Evolutionary conservation across 2,329 filamentous ascomycete genomes (phyloP), one percentile per base, ranked within the genome.

Genomic region (Talaromyces sp.): DNA sequence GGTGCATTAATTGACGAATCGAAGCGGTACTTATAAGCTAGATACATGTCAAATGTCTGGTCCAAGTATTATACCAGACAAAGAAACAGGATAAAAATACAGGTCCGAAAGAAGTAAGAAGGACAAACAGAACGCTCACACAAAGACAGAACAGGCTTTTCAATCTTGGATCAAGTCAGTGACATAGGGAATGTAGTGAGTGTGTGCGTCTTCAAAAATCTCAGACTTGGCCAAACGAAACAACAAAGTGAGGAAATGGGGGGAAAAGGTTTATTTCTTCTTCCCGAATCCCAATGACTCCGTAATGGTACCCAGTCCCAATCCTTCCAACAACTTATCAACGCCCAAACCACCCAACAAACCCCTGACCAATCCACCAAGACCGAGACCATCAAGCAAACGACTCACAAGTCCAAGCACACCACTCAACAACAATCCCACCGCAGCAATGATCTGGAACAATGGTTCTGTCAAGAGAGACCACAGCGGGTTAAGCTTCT

Each of bases 401-500:
- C 88, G 89, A 64, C 92, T 93, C 22, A 97, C 92, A 1, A 97
- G 85, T 50, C 90, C 90, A 7, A 97, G 83, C 0, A 97, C 93
- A 76, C 93, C 93, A 60, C 84, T 89, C 67, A 97, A 83, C 68
- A 97, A 79, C 66, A 97, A 80, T 24, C 93, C 93, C 54, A 97
- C 93, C 11, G 91, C 93, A 9, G 93, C 92, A 58, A 97, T 85
- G 75, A 97, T 97, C 84, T 97, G 93, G 85, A 93, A 92, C 24
- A 97, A 82, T 11, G 93, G 93, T 83, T 97, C 92, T 41, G 72
- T 74, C 8, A 79, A 73, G 58, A 97, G 83, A 35, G 83, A 87
- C 92, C 93, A 96, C 35, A 97, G 87, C 11, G 93, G 93, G 81
- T 94, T 97, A 67, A 97, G 85, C 82, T 94, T 89, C 85, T 96